Conservation (phyloP, 2,329 filamentous ascomycete genomes). For the Talaromyces sp. region DNA sequence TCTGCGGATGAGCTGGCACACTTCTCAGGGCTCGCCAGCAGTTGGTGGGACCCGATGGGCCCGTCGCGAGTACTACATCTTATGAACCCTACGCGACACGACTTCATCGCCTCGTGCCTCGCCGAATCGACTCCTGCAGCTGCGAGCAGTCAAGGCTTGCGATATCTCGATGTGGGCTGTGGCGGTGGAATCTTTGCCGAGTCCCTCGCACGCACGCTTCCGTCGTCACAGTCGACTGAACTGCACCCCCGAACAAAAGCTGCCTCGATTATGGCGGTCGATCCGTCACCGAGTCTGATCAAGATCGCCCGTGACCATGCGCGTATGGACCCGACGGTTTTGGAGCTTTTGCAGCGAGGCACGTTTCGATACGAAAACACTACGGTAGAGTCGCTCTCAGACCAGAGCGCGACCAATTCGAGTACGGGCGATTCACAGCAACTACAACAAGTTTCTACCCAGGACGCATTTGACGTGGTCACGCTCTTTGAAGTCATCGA, state of each 20-base stretch:
- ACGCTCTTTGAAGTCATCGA: conserved; percentile 93
- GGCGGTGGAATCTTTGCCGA: conserved; percentile 97
- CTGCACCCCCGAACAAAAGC: conserved; percentile 28
- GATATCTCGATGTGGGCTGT: conserved; percentile 88
- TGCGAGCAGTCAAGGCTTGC: conserved; percentile 38
- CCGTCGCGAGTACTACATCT: conserved; percentile 88
- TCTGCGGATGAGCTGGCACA: conserved; percentile 86
- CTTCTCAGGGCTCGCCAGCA: conserved; percentile 86
- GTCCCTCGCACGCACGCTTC: conserved; percentile 41
- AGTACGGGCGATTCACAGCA: conserved; percentile 2
- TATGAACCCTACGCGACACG: conserved; percentile 95
- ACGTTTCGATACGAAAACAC: conserved; percentile 66
- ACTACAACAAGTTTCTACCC: background rate
- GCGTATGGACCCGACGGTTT: conserved; percentile 64
- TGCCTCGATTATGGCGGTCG: conserved; percentile 39
- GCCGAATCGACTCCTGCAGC: conserved; percentile 45
- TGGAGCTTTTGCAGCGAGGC: conserved; percentile 45
- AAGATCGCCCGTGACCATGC: conserved; percentile 70
- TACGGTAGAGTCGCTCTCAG: conserved; percentile 64
- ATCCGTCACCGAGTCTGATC: conserved; percentile 39
- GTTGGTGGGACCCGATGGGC: conserved; percentile 96
- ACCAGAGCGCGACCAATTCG: conserved; percentile 12
- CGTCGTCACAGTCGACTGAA: conserved; percentile 3
- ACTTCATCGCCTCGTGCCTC: conserved; percentile 76
- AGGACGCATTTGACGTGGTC: conserved; percentile 63